Evolutionary conservation across 2,329 filamentous ascomycete species (phyloP), one percentile per base, ranked within the genome.

Genomic region (Penicillium sp.): DNA sequence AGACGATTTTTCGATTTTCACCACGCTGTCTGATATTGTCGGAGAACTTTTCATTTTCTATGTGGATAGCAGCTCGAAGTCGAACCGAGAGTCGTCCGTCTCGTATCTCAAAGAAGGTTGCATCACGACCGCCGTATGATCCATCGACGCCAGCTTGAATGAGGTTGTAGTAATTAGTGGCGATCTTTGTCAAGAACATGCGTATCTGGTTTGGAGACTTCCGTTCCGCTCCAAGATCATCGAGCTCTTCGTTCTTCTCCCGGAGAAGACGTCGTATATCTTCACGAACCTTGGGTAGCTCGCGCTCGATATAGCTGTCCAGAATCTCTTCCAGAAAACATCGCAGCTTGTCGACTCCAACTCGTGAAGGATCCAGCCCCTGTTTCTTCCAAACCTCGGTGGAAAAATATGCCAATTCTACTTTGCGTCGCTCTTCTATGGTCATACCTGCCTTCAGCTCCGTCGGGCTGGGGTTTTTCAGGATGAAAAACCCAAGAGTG

Each of bases 401-500:
- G 2, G 58, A 52, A 26, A 68, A 67, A 35, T 60, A 67, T 1
- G 49, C 45, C 23, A 42, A 5, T 43, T 64, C 61, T 18, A 37
- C 50, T 14, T 40, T 47, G 5, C 42, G 49, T 18, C 59, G 54
- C 18, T 55, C 14, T n/a, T 26, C 4, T 8, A 12, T n/a, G 14
- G 11, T 53, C 15, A 53, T 46, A 15, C 49, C 54, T 1, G 20
- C 23, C 22, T 18, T 27, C 23, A 66, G 48, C 9, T 70, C 60
- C 3, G 18, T 45, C 2, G 64, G 66, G 4, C 51, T 33, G 4
- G 63, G 67, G 25, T 69, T 71, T 41, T 69, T 70, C 0, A 69
- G 46, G 2, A 69, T 46, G 43, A 70, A 69, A 37, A 66, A 69
- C 2, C 69, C 67, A 5, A 70, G 58, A 11, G 65, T 67, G 5